These are phyloP conservation scores for Luzula sylvatica DNA, from an alignment of 176 grass and related monocot species.

Conservation along the genomic window DNA sequence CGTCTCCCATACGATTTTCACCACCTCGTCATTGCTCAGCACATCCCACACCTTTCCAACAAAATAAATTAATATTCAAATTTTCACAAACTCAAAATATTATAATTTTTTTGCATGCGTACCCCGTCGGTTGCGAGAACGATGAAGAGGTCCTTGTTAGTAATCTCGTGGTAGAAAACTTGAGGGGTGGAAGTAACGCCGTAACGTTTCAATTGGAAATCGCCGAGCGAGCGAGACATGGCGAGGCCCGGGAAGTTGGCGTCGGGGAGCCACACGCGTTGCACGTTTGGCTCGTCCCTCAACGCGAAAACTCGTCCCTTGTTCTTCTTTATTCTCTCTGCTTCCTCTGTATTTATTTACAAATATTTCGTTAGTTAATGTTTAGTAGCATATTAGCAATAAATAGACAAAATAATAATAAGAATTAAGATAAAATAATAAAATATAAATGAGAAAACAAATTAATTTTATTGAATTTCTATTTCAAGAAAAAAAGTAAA, in stretches of 20 bases:
- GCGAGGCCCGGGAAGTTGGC: conserved; percentile 64
- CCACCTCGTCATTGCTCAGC: conserved; percentile 80
- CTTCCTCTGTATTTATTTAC: conserved; percentile 42
- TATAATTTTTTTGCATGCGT: neutral
- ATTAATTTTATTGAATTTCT: neutral
- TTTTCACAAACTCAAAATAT: too few species aligned
- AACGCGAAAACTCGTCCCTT: conserved; percentile 61
- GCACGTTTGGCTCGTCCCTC: conserved; percentile 50
- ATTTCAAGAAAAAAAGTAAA: neutral
- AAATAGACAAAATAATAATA: neutral
- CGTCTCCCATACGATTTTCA: conserved; percentile 54
- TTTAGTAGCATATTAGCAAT: too few species aligned
- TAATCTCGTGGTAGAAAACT: conserved; percentile 37
- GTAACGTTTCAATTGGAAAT: conserved; percentile 52
- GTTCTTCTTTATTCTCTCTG: conserved; percentile 59
- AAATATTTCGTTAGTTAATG: too few species aligned
- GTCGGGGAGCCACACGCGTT: conserved; percentile 61
- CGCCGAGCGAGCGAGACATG: conserved; percentile 76
- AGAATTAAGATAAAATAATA: neutral
- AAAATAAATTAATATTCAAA: neutral
- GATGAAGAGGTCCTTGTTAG: conserved; percentile 49
- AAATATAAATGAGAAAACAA: neutral
- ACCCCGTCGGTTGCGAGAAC: conserved; percentile 74
- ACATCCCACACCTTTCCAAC: conserved; percentile 62
- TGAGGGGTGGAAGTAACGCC: conserved; percentile 66